Evolutionary conservation across 345 rosid genomes (phyloP).

Genomic region (Murraya paniculata): DNA sequence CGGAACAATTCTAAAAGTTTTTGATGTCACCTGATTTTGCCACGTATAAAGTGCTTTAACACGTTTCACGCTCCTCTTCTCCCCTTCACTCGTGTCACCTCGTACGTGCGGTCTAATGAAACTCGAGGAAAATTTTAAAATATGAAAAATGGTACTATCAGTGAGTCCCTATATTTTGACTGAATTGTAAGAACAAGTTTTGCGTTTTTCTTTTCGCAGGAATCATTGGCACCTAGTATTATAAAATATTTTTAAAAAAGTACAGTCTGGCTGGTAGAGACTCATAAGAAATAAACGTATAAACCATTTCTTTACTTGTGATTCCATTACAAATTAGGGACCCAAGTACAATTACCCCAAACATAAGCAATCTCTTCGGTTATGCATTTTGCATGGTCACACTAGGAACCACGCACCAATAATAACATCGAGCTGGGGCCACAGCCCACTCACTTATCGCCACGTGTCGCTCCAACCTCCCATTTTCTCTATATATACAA

Average conservation of each 20-base stretch:
- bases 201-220: too few relatives aligned
- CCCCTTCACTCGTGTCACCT: constrained; percentile 16
- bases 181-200: too few relatives aligned
- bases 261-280: not conserved
- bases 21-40: not conserved
- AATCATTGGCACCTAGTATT: too few relatives aligned
- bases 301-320: not conserved
- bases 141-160: too few relatives aligned
- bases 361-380: too few relatives aligned
- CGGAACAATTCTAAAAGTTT: not conserved
- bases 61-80: not conserved
- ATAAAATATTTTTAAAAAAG: too few relatives aligned
- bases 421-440: not conserved
- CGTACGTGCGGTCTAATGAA: constrained; percentile 8
- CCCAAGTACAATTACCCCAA: too few relatives aligned
- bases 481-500: constrained; percentile 27
- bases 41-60: constrained; percentile 9
- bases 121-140: not conserved
- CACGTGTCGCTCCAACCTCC: constrained; percentile 11
- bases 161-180: too few relatives aligned
- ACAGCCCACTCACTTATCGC: constrained; percentile 21
- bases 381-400: constrained; percentile 16
- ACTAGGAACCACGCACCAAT: constrained; percentile 10
- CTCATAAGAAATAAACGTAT: not conserved
- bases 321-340: not conserved